Conservation (phyloP, 2,329 filamentous ascomycete genomes). For the Oidium heveae region DNA sequence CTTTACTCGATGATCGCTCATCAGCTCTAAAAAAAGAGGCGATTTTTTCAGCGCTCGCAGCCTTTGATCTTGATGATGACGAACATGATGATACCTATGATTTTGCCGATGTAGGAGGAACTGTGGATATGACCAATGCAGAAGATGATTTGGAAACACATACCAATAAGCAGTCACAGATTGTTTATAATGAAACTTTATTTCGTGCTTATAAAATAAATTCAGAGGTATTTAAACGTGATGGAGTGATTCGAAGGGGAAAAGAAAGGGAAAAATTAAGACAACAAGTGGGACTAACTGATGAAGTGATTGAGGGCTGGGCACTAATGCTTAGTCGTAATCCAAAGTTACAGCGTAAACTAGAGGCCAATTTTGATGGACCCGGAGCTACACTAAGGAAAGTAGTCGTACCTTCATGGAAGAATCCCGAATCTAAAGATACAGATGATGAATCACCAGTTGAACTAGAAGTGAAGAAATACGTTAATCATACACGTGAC, state of each 20-base stretch:
- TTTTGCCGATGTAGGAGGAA: constrained; percentile 69
- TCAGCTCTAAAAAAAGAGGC: constrained; percentile 52
- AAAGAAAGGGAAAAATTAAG: constrained; percentile 37
- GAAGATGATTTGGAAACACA: constrained; percentile 22
- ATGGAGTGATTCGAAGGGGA: constrained; percentile 41
- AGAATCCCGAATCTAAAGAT: constrained; percentile 26
- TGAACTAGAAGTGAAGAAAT: not conserved
- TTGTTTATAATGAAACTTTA: constrained; percentile 41
- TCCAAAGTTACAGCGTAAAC: constrained; percentile 35
- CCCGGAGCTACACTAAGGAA: constrained; percentile 42
- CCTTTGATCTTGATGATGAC: constrained; percentile 85
- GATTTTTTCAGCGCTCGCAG: constrained; percentile 65
- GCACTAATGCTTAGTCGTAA: constrained; percentile 61
- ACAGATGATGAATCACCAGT: constrained; percentile 19
- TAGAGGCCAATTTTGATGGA: constrained; percentile 45
- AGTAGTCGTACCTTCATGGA: constrained; percentile 41
- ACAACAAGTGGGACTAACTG: constrained; percentile 63
- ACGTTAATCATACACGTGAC: not conserved
- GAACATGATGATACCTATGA: constrained; percentile 96
- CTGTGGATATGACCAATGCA: constrained; percentile 42
- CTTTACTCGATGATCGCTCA: constrained; percentile 38
- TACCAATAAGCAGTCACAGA: constrained; percentile 13
- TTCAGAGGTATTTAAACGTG: constrained; percentile 42
- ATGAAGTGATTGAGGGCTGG: constrained; percentile 90
- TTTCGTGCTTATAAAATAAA: constrained; percentile 46